A percentile compares a stretch with the other conserved stretches of the same genome.
phyloP scores from a whole-genome alignment of 2,329 filamentous ascomycete genomes.

The Lasiodiplodia sp. region DNA sequence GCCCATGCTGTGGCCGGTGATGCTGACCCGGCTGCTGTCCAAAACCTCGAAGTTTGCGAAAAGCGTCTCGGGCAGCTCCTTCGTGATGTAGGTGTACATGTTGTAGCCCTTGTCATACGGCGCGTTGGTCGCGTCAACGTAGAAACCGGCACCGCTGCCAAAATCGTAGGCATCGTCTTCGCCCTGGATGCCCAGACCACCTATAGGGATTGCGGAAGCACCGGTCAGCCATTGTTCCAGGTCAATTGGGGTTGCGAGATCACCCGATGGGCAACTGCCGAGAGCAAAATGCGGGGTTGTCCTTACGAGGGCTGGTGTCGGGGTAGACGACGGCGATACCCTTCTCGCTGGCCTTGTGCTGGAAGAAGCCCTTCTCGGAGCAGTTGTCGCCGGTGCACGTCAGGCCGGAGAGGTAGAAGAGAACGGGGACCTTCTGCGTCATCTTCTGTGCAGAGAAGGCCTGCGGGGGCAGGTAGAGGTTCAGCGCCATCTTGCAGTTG shows the following conservation, averaged over 20 bases:
- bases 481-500: constrained; percentile 88
- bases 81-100: constrained; percentile 94
- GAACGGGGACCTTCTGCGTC: constrained; percentile 74
- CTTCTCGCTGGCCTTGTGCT: constrained; percentile 77
- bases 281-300: constrained; percentile 17
- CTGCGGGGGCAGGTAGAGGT: constrained; percentile 85
- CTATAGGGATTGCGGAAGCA: constrained; percentile 46
- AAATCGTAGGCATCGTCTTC: constrained; percentile 94
- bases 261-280: constrained; percentile 2
- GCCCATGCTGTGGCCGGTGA: constrained; percentile 96
- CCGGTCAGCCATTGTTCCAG: constrained; percentile 29
- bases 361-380: constrained; percentile 86
- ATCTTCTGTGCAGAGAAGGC: constrained; percentile 59
- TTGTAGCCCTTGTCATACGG: constrained; percentile 83
- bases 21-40: constrained; percentile 75
- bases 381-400: constrained; percentile 91
- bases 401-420: constrained; percentile 92
- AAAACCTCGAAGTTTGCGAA: constrained; percentile 76
- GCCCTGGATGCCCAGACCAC: constrained; percentile 78
- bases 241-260: constrained; percentile 1
- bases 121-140: constrained; percentile 80
- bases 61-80: constrained; percentile 81
- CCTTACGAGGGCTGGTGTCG: constrained; percentile 86
- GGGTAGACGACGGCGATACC: constrained; percentile 94
- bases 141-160: constrained; percentile 91